Percentiles rank a stretch among this genome's conserved stretches.
Evolutionary conservation across 139 green algal species (phyloP).

Genomic region (Ostreobium quekettii): DNA sequence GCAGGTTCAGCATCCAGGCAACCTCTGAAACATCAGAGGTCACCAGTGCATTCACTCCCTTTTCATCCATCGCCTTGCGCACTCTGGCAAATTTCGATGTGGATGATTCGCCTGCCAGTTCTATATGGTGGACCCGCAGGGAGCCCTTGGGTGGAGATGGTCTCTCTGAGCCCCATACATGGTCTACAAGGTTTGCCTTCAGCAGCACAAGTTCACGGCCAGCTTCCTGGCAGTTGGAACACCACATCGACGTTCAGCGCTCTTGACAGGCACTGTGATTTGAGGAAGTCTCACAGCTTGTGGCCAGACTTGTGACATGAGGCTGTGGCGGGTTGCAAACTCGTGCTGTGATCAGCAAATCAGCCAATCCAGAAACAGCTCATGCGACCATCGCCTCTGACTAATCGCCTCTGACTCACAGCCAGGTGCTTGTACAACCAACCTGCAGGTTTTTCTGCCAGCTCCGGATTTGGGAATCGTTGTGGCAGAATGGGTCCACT

Average conservation of each 20-base stretch:
- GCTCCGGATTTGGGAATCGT: too few relatives aligned
- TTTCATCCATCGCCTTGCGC: conserved; percentile 28
- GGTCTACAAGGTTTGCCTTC: conserved; percentile 67
- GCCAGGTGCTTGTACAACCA: too few relatives aligned
- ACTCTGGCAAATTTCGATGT: conserved; percentile 44
- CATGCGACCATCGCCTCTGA: too few relatives aligned
- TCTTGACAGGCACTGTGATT: not conserved
- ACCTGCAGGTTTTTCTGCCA: too few relatives aligned
- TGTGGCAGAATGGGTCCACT: conserved; percentile 78
- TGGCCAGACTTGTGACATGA: too few relatives aligned
- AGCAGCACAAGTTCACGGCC: not conserved
- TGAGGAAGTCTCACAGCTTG: not conserved
- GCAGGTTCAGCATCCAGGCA: conserved; percentile 91
- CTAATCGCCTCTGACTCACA: too few relatives aligned
- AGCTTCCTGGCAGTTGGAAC: not conserved
- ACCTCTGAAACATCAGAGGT: conserved; percentile 80
- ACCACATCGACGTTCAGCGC: not conserved
- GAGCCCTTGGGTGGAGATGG: conserved; percentile 22
- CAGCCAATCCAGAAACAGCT: too few relatives aligned
- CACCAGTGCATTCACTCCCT: conserved; percentile 35
- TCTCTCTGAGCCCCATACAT: conserved; percentile 46
- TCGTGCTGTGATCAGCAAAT: too few relatives aligned
- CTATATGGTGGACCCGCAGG: conserved; percentile 56
- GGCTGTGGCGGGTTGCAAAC: too few relatives aligned
- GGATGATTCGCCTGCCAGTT: conserved; percentile 53